A percentile compares a stretch with the other conserved stretches of the same genome.
phyloP scores from a whole-genome alignment of 441 rosid species.

The Jatropha multifida region DNA sequence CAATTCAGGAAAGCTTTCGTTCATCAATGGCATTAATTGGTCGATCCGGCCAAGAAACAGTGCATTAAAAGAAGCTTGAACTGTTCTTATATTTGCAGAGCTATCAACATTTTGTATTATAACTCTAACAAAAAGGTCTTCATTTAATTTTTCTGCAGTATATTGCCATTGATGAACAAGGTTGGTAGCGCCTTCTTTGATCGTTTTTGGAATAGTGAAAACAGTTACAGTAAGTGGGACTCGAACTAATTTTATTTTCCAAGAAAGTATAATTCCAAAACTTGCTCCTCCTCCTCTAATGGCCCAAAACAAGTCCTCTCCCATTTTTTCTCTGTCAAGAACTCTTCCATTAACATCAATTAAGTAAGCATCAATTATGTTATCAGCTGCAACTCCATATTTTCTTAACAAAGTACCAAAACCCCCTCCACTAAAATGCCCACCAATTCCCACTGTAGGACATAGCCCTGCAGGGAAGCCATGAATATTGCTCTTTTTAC shows the following conservation, averaged over 20 bases:
- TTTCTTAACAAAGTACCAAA: conserved; percentile 61
- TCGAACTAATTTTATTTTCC: conserved; percentile 60
- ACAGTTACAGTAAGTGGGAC: conserved; percentile 57
- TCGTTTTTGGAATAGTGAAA: conserved; percentile 39
- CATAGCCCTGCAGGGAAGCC: conserved; percentile 69
- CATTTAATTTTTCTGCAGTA: conserved; percentile 41
- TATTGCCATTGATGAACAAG: conserved; percentile 59
- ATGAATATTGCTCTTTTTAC: conserved; percentile 38
- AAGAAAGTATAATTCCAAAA: conserved; percentile 60
- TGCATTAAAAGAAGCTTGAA: conserved; percentile 45
- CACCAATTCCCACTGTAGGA: conserved; percentile 67
- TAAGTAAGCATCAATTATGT: conserved; percentile 54
- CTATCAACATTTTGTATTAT: conserved; percentile 27
- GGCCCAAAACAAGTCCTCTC: conserved; percentile 72
- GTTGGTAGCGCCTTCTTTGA: conserved; percentile 45
- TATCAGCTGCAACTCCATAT: conserved; percentile 67
- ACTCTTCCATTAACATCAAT: conserved; percentile 50
- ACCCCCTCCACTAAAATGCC: conserved; percentile 71
- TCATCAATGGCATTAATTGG: conserved; percentile 42
- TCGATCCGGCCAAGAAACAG: conserved; percentile 53
- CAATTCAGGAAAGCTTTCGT: conserved; percentile 48
- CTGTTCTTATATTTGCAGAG: conserved; percentile 17
- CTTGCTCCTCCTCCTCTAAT: conserved; percentile 76
- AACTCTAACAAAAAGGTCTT: conserved; percentile 52
- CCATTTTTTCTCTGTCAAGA: conserved; percentile 50